These are phyloP conservation scores for Fusarium sp. DNA, from an alignment of 2,329 filamentous ascomycete species.

Conservation along the genomic window DNA sequence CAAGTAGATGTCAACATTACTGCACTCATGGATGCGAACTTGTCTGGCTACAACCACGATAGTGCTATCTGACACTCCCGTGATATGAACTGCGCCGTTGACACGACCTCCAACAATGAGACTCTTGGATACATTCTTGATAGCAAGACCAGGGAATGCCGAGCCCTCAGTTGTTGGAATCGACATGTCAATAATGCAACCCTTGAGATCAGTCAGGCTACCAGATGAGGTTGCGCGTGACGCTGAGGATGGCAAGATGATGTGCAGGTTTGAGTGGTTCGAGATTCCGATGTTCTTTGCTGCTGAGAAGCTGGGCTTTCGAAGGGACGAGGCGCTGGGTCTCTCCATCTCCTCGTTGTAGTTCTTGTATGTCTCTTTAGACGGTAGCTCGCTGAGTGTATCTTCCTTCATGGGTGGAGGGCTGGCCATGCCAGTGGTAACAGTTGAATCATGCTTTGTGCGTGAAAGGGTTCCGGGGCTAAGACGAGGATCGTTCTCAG, in stretches of 20 bases:
- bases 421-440: conserved; percentile 7
- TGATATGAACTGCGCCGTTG: conserved; percentile 85
- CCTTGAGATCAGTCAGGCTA: conserved; percentile 74
- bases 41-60: conserved; percentile 85
- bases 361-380: conserved; percentile 56
- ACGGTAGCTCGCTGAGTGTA: conserved; percentile 26
- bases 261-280: conserved; percentile 75
- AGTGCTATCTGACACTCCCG: conserved; percentile 76
- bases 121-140: conserved; percentile 77
- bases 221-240: conserved; percentile 79
- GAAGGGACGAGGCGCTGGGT: conserved; percentile 56
- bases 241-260: conserved; percentile 79
- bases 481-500: conserved; percentile 59
- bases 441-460: conserved; percentile 40
- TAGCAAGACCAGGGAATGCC: conserved; percentile 75
- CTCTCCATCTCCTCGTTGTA: conserved; percentile 69
- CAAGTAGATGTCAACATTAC: conserved; percentile 84
- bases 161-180: conserved; percentile 66
- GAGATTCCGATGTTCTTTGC: conserved; percentile 73
- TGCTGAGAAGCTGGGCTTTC: conserved; percentile 73
- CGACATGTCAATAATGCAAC: conserved; percentile 85
- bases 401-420: conserved; percentile 24
- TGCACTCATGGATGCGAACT: conserved; percentile 91
- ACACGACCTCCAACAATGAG: conserved; percentile 84
- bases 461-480: conserved; percentile 52